Percentiles rank a stretch among this genome's conserved stretches.
Evolutionary conservation across 495 filamentous ascomycete genomes (phyloP).

Genomic region (Hypoxylon lenormandii): DNA sequence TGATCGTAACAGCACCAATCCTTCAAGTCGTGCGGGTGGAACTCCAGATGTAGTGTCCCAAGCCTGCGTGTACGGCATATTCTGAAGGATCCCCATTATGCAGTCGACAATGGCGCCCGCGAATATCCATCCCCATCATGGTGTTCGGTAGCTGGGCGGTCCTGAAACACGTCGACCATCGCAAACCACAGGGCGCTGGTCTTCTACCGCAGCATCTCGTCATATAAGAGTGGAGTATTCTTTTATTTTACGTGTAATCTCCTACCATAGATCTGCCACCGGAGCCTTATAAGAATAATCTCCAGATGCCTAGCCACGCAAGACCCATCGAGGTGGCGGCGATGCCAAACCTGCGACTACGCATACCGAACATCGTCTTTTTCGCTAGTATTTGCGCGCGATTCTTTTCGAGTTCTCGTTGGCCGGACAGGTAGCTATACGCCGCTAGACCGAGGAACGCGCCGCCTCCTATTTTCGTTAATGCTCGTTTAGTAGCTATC

Average conservation of each 20-base stretch:
- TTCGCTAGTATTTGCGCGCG: conserved; percentile 75
- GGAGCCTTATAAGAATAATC: conserved; percentile 46
- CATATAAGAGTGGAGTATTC: conserved; percentile 27
- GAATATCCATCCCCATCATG: neutral
- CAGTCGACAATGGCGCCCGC: neutral
- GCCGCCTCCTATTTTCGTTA: conserved; percentile 70
- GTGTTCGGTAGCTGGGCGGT: neutral
- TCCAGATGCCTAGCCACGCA: conserved; percentile 73
- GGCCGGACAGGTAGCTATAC: conserved; percentile 87
- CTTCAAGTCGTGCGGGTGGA: no score
- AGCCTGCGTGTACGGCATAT: neutral
- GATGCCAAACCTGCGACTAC: conserved; percentile 75
- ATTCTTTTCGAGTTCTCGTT: conserved; percentile 76
- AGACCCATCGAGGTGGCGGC: conserved; percentile 75
- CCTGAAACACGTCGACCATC: neutral
- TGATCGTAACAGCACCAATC: no score
- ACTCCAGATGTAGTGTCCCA: neutral
- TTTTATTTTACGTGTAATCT: neutral
- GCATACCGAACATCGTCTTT: conserved; percentile 81
- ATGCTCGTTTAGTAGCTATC: conserved; percentile 6
- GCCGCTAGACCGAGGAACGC: conserved; percentile 90
- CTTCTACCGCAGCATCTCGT: neutral
- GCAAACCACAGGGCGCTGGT: neutral
- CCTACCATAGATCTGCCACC: neutral
- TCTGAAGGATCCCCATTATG: neutral